A percentile compares a stretch with the other conserved stretches of the same genome.
These are phyloP conservation scores for Podila minutissima DNA, from an alignment of 192 early-diverging fungal genomes.

Conservation along the genomic window DNA sequence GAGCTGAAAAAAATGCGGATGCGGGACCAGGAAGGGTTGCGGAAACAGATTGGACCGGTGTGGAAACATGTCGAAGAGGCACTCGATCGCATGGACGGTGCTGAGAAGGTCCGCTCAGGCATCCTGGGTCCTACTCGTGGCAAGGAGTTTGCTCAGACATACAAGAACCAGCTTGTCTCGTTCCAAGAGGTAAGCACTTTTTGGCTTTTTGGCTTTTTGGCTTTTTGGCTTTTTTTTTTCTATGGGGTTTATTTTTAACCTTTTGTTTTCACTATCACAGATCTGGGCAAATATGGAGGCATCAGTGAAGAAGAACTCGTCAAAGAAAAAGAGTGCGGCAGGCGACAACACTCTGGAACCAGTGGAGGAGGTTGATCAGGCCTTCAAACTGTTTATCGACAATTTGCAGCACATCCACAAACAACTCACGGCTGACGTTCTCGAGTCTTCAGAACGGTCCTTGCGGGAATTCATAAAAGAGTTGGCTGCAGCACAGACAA, in stretches of 20 bases:
- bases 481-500: conserved; percentile 45
- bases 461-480: conserved; percentile 49
- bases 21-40: conserved; percentile 65
- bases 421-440: conserved; percentile 36
- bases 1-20: conserved; percentile 63
- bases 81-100: conserved; percentile 44
- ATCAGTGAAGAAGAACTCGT: conserved; percentile 25
- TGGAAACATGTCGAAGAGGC: conserved; percentile 67
- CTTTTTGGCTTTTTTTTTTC: neutral
- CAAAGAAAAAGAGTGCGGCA: conserved; percentile 25
- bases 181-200: conserved; percentile 40
- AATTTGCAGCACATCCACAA: conserved; percentile 41
- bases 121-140: conserved; percentile 35
- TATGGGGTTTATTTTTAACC: neutral
- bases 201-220: neutral
- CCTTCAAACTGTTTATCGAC: conserved; percentile 40
- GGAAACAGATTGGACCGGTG: conserved; percentile 68
- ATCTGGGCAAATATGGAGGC: conserved; percentile 38
- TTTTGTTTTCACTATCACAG: neutral
- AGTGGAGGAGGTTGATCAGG: conserved; percentile 36
- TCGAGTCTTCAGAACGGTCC: conserved; percentile 44
- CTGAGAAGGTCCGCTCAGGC: conserved; percentile 42
- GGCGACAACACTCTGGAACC: conserved; percentile 15
- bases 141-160: conserved; percentile 51
- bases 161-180: conserved; percentile 39